These are phyloP conservation scores for Globisporangium spinosum DNA, from an alignment of 352 stramenopile genomes.

Conservation along the genomic window DNA sequence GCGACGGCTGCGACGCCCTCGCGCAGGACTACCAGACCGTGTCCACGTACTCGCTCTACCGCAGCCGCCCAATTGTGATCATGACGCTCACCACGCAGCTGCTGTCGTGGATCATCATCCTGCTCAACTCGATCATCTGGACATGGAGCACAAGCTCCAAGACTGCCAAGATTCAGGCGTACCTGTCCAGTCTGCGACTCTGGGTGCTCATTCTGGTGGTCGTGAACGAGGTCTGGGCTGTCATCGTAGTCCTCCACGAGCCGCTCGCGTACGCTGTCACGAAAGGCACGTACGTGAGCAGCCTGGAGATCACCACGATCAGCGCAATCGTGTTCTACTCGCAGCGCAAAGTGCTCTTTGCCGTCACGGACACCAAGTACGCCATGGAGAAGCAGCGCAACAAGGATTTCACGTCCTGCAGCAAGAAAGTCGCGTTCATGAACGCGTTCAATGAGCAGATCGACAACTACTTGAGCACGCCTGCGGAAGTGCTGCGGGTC, in stretches of 20 bases:
- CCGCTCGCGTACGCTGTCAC: conserved; percentile 30
- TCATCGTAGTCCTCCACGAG: conserved; percentile 31
- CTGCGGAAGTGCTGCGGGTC: conserved; percentile 22
- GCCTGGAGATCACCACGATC: conserved; percentile 32
- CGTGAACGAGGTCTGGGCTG: conserved; percentile 28
- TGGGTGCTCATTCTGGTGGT: conserved; percentile 36
- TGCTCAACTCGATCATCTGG: conserved; percentile 47
- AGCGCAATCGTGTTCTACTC: conserved; percentile 16
- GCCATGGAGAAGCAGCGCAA: conserved; percentile 29
- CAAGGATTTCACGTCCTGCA: conserved; percentile 26
- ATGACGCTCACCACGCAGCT: conserved; percentile 27
- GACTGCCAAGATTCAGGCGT: conserved; percentile 30
- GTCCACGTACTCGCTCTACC: conserved; percentile 37
- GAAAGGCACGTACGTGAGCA: conserved; percentile 33
- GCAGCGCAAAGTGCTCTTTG: conserved; percentile 19
- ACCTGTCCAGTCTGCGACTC: conserved; percentile 32
- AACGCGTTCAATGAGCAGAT: conserved; percentile 38
- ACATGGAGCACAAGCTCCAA: conserved; percentile 33
- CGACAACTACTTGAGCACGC: conserved; percentile 20
- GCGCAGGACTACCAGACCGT: conserved; percentile 22
- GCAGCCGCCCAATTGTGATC: conserved; percentile 30
- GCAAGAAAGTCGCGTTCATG: conserved; percentile 24
- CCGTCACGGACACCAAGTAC: conserved; percentile 28
- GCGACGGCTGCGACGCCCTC: conserved; percentile 23
- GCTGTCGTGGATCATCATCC: conserved; percentile 51